phyloP scores from a whole-genome alignment of 1,284 basidiomycete genomes.

The Leccinum pachyderme region DNA sequence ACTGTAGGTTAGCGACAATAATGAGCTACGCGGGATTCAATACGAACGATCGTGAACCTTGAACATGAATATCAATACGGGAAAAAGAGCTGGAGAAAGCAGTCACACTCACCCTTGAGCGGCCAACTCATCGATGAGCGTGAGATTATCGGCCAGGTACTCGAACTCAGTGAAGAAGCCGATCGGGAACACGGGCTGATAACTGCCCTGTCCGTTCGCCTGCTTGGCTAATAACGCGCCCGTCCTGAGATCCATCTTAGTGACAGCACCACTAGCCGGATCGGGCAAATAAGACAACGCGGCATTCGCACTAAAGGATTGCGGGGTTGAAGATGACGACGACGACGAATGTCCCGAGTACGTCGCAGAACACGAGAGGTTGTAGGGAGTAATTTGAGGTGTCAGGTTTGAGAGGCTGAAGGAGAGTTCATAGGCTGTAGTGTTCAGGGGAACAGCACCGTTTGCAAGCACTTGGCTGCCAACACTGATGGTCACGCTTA shows the following conservation, averaged over 20 bases:
- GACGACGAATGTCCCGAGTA: conserved; percentile 22
- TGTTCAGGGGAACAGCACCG: conserved; percentile 28
- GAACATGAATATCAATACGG: conserved; percentile 4
- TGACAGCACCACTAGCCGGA: conserved; percentile 48
- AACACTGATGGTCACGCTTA: conserved; percentile 25
- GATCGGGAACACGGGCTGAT: conserved; percentile 63
- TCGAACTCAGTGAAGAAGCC: conserved; percentile 73
- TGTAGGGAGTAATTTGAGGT: conserved; percentile 27
- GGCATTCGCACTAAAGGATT: conserved; percentile 47
- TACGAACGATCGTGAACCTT: conserved; percentile 35
- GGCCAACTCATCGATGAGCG: conserved; percentile 55
- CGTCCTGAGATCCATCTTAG: conserved; percentile 70
- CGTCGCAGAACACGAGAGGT: conserved; percentile 28
- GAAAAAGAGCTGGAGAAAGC: neutral
- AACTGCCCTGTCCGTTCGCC: conserved; percentile 45
- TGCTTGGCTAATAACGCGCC: conserved; percentile 64
- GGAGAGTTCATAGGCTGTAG: conserved; percentile 26
- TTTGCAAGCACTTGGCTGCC: conserved; percentile 21
- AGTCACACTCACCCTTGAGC: conserved; percentile 53
- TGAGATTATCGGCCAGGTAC: conserved; percentile 58
- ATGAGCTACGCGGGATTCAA: neutral
- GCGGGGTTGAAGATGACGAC: conserved; percentile 18
- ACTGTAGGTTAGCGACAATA: conserved; percentile 9
- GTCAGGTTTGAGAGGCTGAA: conserved; percentile 22
- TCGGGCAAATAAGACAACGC: conserved; percentile 59